Percentiles rank a stretch among this genome's conserved stretches.
These are phyloP conservation scores for Ganoderma lucidum DNA, from an alignment of 1,284 basidiomycete species.

Conservation along the genomic window DNA sequence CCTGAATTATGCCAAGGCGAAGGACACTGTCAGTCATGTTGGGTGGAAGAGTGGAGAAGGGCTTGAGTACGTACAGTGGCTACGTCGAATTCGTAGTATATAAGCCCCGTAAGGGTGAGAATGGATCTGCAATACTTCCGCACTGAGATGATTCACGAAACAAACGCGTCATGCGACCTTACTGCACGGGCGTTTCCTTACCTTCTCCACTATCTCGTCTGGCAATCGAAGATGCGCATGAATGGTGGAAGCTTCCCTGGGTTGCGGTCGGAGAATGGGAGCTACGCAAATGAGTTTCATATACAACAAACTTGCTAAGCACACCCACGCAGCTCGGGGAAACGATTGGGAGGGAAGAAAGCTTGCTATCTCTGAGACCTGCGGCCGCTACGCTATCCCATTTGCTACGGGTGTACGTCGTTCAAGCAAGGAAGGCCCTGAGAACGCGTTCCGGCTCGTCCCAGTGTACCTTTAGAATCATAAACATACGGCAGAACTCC, in stretches of 20 bases:
- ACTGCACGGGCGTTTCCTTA: background rate
- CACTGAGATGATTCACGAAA: background rate
- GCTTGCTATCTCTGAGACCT: background rate
- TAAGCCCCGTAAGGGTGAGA: background rate
- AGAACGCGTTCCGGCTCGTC: slow-evolving; percentile 15
- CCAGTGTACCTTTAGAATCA: slow-evolving; percentile 14
- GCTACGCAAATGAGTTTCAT: background rate
- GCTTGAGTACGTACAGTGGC: background rate
- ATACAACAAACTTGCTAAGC: background rate
- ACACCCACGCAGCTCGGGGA: background rate
- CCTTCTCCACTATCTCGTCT: background rate
- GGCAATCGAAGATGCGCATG: background rate
- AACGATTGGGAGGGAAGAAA: background rate
- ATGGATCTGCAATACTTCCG: background rate
- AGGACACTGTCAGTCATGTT: background rate
- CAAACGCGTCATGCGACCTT: background rate
- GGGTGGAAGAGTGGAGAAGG: background rate
- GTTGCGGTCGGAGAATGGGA: background rate
- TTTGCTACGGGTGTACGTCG: background rate
- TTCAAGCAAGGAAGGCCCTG: slow-evolving; percentile 9
- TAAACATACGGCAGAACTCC: background rate
- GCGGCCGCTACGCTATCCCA: background rate
- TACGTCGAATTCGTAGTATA: background rate
- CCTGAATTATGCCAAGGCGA: slow-evolving; percentile 2
- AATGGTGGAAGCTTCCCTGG: background rate